phyloP scores from a whole-genome alignment of 1,139 yeast genomes.

The Zygosaccharomyces sapae region DNA sequence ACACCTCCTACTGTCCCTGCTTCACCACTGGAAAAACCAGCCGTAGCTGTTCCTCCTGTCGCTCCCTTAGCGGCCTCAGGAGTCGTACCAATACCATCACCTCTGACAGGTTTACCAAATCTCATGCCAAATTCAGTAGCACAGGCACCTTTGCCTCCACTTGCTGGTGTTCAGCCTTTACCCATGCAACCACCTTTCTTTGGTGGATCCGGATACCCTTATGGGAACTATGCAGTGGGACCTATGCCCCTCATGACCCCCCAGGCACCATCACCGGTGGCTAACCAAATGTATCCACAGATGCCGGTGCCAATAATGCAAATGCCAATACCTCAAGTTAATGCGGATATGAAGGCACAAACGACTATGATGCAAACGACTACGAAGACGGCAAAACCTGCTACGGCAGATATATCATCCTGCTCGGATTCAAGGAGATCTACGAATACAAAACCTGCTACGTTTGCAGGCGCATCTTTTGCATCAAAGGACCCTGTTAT shows the following conservation, averaged over 20 bases:
- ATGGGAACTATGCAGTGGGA: constrained; percentile 16
- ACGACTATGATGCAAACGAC: neutral
- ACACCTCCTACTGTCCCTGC: constrained; percentile 5
- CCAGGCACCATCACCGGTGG: constrained; percentile 14
- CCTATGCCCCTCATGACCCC: constrained; percentile 15
- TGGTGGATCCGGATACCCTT: constrained; percentile 11
- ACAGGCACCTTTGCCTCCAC: constrained; percentile 8
- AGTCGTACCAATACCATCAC: constrained; percentile 1
- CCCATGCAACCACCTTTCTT: constrained; percentile 10
- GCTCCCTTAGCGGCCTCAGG: neutral
- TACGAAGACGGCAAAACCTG: too few species aligned
- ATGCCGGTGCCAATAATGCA: constrained; percentile 14
- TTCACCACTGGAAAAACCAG: constrained; percentile 7
- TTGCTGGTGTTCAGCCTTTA: constrained; percentile 9
- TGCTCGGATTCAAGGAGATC: constrained; percentile 6
- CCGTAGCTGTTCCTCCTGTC: neutral
- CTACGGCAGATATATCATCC: neutral
- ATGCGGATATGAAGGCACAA: neutral
- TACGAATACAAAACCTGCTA: constrained; percentile 8
- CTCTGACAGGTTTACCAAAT: neutral
- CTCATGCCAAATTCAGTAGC: neutral
- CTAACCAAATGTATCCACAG: constrained; percentile 16
- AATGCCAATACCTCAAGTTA: neutral
- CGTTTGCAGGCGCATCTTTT: constrained; percentile 37
- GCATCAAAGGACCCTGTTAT: constrained; percentile 34